phyloP scores from a whole-genome alignment of 2,329 filamentous ascomycete species.

The Dothidotthia symphoricarpi region DNA sequence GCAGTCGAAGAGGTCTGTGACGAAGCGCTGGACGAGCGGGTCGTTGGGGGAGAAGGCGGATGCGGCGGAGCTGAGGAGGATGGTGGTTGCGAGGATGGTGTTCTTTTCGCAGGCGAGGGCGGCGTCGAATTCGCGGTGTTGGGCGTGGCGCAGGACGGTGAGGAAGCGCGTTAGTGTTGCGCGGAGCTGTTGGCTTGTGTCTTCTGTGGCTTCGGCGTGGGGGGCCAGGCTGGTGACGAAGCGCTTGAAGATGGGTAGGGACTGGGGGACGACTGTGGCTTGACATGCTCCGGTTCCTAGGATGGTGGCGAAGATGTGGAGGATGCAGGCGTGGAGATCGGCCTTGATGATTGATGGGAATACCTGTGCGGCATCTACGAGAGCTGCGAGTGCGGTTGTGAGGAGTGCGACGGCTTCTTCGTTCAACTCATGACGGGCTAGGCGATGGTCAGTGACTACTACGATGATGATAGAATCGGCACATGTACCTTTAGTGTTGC shows the following conservation, averaged over 20 bases:
- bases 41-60: constrained; percentile 73
- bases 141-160: constrained; percentile 71
- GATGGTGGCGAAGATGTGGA: constrained; percentile 94
- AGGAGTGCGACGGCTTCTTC: constrained; percentile 84
- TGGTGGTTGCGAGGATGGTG: constrained; percentile 79
- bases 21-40: constrained; percentile 68
- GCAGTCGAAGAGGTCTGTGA: constrained; percentile 82
- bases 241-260: constrained; percentile 85
- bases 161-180: constrained; percentile 81
- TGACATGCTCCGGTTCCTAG: constrained; percentile 86
- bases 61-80: constrained; percentile 79
- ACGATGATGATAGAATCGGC: neutral
- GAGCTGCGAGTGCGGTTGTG: constrained; percentile 74
- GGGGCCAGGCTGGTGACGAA: constrained; percentile 75
- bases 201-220: constrained; percentile 44
- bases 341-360: constrained; percentile 97
- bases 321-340: constrained; percentile 91
- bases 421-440: constrained; percentile 72
- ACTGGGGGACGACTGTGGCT: constrained; percentile 81
- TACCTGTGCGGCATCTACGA: constrained; percentile 91
- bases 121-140: constrained; percentile 72
- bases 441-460: constrained; percentile 38
- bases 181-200: constrained; percentile 68
- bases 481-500: constrained; percentile 34
- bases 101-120: constrained; percentile 91